These are phyloP conservation scores for Phytophthora tentaculata DNA, from an alignment of 352 stramenopile species.

Conservation along the genomic window DNA sequence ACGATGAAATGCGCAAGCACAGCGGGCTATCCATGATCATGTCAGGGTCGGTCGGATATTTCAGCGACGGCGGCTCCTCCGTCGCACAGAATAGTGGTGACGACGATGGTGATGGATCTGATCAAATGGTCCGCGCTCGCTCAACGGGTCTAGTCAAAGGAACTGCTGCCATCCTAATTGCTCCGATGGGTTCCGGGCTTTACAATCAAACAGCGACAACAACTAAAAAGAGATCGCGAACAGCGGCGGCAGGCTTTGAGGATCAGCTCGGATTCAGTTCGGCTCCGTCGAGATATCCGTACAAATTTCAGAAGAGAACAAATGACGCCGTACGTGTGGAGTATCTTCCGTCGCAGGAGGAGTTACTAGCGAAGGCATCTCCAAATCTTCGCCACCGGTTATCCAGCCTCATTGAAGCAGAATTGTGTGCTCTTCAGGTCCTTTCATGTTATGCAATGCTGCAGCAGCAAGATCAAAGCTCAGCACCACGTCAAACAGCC, in stretches of 20 bases:
- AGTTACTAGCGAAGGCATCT: slow-evolving; percentile 75
- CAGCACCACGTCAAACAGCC: slow-evolving; percentile 31
- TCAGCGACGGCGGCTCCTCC: slow-evolving; percentile 72
- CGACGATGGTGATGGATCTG: slow-evolving; percentile 43
- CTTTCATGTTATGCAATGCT: slow-evolving; percentile 77
- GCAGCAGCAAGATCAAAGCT: slow-evolving; percentile 51
- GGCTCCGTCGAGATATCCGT: slow-evolving; percentile 16
- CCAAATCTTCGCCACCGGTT: slow-evolving; percentile 72
- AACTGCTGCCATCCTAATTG: slow-evolving; percentile 25
- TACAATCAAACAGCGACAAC: slow-evolving; percentile 23
- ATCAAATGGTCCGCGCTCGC: slow-evolving; percentile 15
- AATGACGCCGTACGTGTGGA: slow-evolving; percentile 37
- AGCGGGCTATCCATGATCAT: slow-evolving; percentile 35
- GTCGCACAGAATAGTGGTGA: slow-evolving; percentile 63
- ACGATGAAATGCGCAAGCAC: slow-evolving; percentile 72
- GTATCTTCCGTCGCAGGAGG: slow-evolving; percentile 72
- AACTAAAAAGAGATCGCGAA: slow-evolving; percentile 45
- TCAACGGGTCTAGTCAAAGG: slow-evolving; percentile 27
- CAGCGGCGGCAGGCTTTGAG: slow-evolving; percentile 15
- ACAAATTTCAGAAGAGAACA: slow-evolving; percentile 35
- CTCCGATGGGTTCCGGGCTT: slow-evolving; percentile 21
- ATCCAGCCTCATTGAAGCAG: slow-evolving; percentile 77
- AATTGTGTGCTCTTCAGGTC: slow-evolving; percentile 83
- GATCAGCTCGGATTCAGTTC: slow-evolving; percentile 12
- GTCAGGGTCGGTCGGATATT: slow-evolving; percentile 43